Evolutionary conservation across 202 grass and related monocot genomes (phyloP).

Genomic region (Setaria viridis): DNA sequence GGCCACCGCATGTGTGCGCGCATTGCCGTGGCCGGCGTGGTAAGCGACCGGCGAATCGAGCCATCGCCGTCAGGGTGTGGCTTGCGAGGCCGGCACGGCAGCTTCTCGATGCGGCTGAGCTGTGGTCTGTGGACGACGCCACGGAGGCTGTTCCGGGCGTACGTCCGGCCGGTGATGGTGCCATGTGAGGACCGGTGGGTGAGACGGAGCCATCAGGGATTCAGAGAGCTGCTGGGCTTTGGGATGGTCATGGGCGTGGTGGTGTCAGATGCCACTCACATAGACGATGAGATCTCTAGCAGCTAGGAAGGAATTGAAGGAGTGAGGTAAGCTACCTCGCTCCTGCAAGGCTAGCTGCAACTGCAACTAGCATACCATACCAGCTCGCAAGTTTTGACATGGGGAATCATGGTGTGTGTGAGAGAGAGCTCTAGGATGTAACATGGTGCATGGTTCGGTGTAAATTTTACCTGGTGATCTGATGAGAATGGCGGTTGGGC

Average conservation of each 20-base stretch:
- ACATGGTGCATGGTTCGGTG: background rate
- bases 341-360: background rate
- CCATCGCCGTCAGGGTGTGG: background rate
- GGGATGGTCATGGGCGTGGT: background rate
- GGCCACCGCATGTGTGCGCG: background rate
- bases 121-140: background rate
- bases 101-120: background rate
- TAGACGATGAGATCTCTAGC: background rate
- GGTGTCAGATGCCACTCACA: background rate
- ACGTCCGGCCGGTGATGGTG: slow-evolving; percentile 10
- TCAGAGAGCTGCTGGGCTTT: background rate
- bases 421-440: background rate
- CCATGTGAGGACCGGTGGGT: slow-evolving; percentile 27
- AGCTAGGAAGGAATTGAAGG: background rate
- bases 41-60: background rate
- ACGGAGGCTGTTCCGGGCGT: background rate
- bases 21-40: background rate
- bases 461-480: slow-evolving; percentile 13
- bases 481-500: background rate
- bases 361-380: background rate
- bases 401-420: background rate
- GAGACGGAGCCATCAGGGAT: slow-evolving; percentile 12
- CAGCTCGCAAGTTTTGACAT: background rate
- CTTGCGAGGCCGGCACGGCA: background rate
- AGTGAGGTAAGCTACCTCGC: background rate